Base-by-base conservation (phyloP, 116 monocot species). In the Papilionanthe hybrid region DNA sequence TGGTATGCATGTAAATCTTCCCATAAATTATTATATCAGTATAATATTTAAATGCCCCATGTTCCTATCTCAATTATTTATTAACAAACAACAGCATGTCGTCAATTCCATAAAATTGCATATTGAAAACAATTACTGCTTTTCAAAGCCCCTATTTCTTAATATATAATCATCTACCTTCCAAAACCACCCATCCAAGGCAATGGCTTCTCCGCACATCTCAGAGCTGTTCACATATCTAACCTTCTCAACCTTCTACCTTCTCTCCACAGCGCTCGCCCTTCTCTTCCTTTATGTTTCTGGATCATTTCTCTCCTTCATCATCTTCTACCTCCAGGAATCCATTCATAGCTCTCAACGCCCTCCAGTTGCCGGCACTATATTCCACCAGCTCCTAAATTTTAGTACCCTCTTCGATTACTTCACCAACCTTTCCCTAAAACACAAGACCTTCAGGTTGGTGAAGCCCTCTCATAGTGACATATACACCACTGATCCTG, bases 361-460 rank as follows among this genome's bases (percentile, higher is more conserved):
- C 77, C 72, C 84, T 42, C 92, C 90, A 12, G 69, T 90, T 9
- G 75, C 47, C 6, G 93, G 89, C 63, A 87, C 88, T 1, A 20
- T 87, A 55, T 81, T 93, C 82, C 83, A 90, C 68, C 87, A 79
- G 79, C 87, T 93, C 58, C 9, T 81, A 65, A 11, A 90, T 75
- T 87, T 89, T 67, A 65, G 80, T 32, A 86, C 60, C n/a, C 13
- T 86, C 63, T 81, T 79, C 48, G 89, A 89, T 68, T 89, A 82
- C 83, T 66, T 73, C 2, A 79, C 85, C 2, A 53, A 72, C 9
- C 49, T 79, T 10, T 71, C 89, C 12, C 76, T 48, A 23, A 78
- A 22, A 74, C 53, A 87, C 84, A 80, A 18, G 29, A 90, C 90
- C 60, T 90, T 80, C 63, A 75, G 93, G 45, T 12, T 89, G 4